Evolutionary conservation across 2,329 filamentous ascomycete genomes (phyloP).

Genomic region (Neobulgaria alba): DNA sequence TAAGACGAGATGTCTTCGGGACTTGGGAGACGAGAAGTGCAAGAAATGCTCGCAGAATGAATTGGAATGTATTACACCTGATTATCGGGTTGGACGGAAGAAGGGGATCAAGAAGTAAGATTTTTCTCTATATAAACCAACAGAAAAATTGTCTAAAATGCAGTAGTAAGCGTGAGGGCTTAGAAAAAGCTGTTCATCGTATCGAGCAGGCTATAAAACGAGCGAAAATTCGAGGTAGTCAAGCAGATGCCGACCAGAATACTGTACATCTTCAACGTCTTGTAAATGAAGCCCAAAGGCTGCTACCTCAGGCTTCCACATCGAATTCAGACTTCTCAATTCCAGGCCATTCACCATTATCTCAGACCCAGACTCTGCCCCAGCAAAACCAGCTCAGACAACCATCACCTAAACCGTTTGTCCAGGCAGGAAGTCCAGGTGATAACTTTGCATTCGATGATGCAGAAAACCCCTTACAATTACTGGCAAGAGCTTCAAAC

Average conservation of each 20-base stretch:
- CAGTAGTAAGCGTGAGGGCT: slow-evolving; percentile 60
- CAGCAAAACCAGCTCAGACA: background rate
- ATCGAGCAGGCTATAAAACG: slow-evolving; percentile 61
- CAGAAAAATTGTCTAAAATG: background rate
- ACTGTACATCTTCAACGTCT: slow-evolving; percentile 39
- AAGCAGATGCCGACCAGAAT: slow-evolving; percentile 35
- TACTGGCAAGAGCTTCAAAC: slow-evolving; percentile 65
- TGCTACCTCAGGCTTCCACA: slow-evolving; percentile 22
- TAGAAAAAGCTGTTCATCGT: slow-evolving; percentile 67
- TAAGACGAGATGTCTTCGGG: slow-evolving; percentile 59
- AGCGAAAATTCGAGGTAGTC: slow-evolving; percentile 34
- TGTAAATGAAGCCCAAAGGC: slow-evolving; percentile 38
- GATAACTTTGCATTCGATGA: slow-evolving; percentile 58
- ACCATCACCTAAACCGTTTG: too few species aligned
- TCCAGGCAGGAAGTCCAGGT: slow-evolving; percentile 26
- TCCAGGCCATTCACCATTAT: background rate
- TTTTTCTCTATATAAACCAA: background rate
- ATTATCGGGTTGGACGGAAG: slow-evolving; percentile 64
- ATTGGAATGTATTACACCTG: slow-evolving; percentile 57
- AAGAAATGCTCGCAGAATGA: slow-evolving; percentile 51
- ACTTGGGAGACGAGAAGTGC: slow-evolving; percentile 43
- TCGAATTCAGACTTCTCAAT: background rate
- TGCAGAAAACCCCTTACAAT: slow-evolving; percentile 65
- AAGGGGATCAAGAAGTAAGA: slow-evolving; percentile 69
- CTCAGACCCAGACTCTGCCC: too few species aligned